Evolutionary conservation across 2,329 filamentous ascomycete species (phyloP), one percentile per base, ranked within the genome.

Genomic region (Penicillium olsonii): DNA sequence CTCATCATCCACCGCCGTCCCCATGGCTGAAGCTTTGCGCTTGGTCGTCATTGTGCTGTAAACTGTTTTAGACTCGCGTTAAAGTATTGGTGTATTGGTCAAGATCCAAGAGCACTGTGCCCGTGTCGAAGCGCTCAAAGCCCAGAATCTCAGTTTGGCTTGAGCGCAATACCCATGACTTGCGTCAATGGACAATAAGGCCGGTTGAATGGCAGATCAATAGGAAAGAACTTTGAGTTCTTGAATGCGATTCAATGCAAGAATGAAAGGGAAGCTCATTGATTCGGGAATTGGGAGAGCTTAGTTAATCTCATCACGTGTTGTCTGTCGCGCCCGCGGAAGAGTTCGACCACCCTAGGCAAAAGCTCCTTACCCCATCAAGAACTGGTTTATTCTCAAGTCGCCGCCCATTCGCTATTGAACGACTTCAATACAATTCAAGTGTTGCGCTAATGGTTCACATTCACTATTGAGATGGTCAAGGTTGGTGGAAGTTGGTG

Each of bases 11-110:
- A 67, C 59, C 19, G 76, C 74, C 43, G 84, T 76, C 45, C 84
- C 83, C 80, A 95, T 87, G 9, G 87, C 87, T 49, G 84, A 82
- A 40, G 87, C 88, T 72, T 96, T 96, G 65, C 92, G 85, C 75
- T 97, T 97, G 46, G 90, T 85, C n/a, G 92, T 87, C 92, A 97
- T 97, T 51, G 40, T 75, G 52, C 15, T 31, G 8, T 11, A 12
- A 20, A 20, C 26, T 27, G 34, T 24, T 37, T 35, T 27, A n/a
- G 4, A 37, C 18, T 14, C 11, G n/a, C 19, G 27, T 42, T 17
- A 47, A 37, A 22, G 17, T 26, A 22, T 31, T 3, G 24, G 12
- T 15, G 4, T 10, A 15, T 26, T 24, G 29, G 26, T 20, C 34
- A 29, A 45, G 37, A 27, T 50, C 27, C 20, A 49, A 50, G 18